These are phyloP conservation scores for Tolypocladium sp. DNA, from an alignment of 2,329 filamentous ascomycete species.

Conservation along the genomic window DNA sequence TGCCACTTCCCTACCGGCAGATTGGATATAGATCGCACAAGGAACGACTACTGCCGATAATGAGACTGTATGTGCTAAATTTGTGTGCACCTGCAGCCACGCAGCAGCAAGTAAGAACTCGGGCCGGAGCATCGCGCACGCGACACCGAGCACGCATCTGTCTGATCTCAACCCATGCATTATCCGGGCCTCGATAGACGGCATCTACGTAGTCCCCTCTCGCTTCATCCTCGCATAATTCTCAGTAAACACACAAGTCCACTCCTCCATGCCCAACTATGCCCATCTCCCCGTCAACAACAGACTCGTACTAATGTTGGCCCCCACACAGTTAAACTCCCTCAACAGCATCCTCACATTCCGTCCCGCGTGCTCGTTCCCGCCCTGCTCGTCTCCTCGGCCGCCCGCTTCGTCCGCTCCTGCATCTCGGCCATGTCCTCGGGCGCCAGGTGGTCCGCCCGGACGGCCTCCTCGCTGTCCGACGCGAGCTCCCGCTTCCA, in stretches of 20 bases:
- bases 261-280: neutral
- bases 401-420: constrained; percentile 47
- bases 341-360: constrained; percentile 18
- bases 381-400: constrained; percentile 35
- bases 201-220: neutral
- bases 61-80: neutral
- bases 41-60: neutral
- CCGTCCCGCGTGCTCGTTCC: constrained; percentile 39
- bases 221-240: neutral
- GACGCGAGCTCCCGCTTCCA: constrained; percentile 74
- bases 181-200: neutral
- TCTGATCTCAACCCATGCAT: neutral
- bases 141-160: neutral
- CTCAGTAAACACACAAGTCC: neutral
- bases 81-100: neutral
- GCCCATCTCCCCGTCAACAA: too few species aligned
- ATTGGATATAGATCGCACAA: neutral
- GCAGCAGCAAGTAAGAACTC: neutral
- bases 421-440: constrained; percentile 41
- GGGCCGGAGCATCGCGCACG: neutral
- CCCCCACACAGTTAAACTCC: too few species aligned
- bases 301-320: too few species aligned
- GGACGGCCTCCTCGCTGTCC: constrained; percentile 70
- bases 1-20: neutral
- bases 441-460: constrained; percentile 46